Evolutionary conservation across 2,329 filamentous ascomycete species (phyloP), one percentile per base, ranked within the genome.

Genomic region (Colletotrichum eleusines): DNA sequence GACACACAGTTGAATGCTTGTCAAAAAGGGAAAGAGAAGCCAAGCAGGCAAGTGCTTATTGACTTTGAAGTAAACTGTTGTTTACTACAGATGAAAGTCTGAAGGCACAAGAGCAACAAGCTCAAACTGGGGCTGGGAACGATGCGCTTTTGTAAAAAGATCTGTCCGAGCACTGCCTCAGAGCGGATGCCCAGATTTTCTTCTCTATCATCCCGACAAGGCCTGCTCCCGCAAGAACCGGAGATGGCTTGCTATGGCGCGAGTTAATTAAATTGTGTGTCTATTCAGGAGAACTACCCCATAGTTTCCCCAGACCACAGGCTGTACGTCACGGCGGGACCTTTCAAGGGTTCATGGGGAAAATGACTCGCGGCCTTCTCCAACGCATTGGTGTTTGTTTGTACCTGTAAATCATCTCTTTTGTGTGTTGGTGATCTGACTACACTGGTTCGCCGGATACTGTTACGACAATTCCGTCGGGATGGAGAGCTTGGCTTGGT

Each of bases 211-310:
- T 42, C 38, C 40, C 46, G 64, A 59, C 68, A 54, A n/a, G 68
- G 68, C 55, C 48, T 16, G 16, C 26, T 71, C 68, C 23, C 48
- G 44, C 63, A 68, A 48, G 44, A 63, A 63, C 44, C 53, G 11
- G 6, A 68, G 38, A 63, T 59, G 28, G 54, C 11, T 50, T 48
- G 48, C 51, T 48, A 58, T 65, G 50, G 53, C 64, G 31, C 18
- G 44, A 71, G 51, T 46, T 71, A 71, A 31, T 68, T 71, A 68
- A 71, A 68, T 68, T 68, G 68, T 58, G 64, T 38, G 63, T 46
- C 58, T 54, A 63, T 68, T 51, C 38, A 35, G 42, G 44, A 46
- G 38, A 59, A 42, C 16, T 42, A 46, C 69, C 57, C 69, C 69
- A 63, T 63, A 63, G 48, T 48, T 71, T 71, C 69, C 69, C 69